phyloP scores from a whole-genome alignment of 2,329 filamentous ascomycete genomes.

The Aspergillus puulaauensis region DNA sequence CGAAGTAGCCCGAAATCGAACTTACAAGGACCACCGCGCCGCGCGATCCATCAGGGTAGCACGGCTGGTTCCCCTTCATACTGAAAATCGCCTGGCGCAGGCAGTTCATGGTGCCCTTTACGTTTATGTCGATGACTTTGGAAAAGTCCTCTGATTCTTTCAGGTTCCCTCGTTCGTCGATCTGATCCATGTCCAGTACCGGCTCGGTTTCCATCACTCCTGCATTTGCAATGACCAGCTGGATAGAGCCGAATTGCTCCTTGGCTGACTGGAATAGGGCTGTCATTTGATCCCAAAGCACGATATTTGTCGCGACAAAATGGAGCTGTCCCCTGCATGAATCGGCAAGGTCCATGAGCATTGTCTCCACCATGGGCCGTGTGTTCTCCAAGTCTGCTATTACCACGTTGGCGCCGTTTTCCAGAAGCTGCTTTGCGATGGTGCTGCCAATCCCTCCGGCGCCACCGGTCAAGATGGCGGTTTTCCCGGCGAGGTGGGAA shows the following conservation, averaged over 20 bases:
- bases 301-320: background rate
- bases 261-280: background rate
- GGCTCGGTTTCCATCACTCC: background rate
- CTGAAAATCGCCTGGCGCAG: background rate
- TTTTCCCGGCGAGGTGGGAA: background rate
- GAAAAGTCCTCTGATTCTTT: background rate
- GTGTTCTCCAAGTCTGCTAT: background rate
- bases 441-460: background rate
- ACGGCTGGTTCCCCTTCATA: background rate
- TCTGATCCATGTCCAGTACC: background rate
- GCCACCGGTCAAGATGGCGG: background rate
- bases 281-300: background rate
- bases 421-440: background rate
- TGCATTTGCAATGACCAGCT: background rate
- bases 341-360: background rate
- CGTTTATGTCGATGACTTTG: background rate
- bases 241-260: background rate
- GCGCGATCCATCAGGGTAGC: too few species aligned
- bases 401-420: background rate
- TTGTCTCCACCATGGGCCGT: background rate
- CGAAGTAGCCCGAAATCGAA: background rate
- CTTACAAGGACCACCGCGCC: background rate
- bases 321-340: too few species aligned
- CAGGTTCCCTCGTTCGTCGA: background rate
- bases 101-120: background rate